Evolutionary conservation across 163 green algal species (phyloP).

Genomic region (Scenedesmus sp.): DNA sequence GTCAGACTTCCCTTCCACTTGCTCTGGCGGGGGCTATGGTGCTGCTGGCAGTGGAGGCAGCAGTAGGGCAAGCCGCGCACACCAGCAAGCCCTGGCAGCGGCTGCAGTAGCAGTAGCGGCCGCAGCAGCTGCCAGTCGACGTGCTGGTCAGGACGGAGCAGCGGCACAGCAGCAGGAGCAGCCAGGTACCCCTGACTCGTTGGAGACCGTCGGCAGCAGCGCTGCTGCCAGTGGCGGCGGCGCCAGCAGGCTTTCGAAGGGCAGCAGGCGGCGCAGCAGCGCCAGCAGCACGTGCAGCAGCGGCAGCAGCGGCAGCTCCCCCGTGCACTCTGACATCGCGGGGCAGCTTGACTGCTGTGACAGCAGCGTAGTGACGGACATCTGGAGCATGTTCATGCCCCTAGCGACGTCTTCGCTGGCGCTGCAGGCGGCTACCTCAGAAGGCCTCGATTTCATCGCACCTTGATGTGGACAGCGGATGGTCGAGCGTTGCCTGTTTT

Average conservation of each 20-base stretch:
- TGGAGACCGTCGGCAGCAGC: neutral
- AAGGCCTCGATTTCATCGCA: slow-evolving; percentile 55
- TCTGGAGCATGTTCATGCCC: slow-evolving; percentile 54
- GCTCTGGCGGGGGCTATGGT: neutral
- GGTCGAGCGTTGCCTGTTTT: too few species aligned
- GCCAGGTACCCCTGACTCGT: neutral
- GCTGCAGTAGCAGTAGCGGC: neutral
- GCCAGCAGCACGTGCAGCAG: slow-evolving; percentile 39
- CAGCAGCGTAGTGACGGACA: slow-evolving; percentile 29
- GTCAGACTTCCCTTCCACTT: slow-evolving; percentile 42
- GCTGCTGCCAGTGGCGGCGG: neutral
- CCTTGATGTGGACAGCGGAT: slow-evolving; percentile 14
- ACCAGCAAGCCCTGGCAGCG: slow-evolving; percentile 3
- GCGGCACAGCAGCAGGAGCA: neutral
- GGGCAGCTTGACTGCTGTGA: slow-evolving; percentile 57
- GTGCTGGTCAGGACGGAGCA: neutral
- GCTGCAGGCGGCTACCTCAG: slow-evolving; percentile 18
- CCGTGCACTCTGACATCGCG: neutral
- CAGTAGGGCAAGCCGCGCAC: neutral
- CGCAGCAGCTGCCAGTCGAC: neutral
- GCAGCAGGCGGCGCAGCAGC: neutral
- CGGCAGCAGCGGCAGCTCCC: slow-evolving; percentile 35
- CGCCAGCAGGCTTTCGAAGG: neutral
- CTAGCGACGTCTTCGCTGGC: slow-evolving; percentile 37
- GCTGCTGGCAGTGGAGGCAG: neutral